Evolutionary conservation across 371 early-diverging fungal species (phyloP).

Genomic region (Rhizomucor miehei): DNA sequence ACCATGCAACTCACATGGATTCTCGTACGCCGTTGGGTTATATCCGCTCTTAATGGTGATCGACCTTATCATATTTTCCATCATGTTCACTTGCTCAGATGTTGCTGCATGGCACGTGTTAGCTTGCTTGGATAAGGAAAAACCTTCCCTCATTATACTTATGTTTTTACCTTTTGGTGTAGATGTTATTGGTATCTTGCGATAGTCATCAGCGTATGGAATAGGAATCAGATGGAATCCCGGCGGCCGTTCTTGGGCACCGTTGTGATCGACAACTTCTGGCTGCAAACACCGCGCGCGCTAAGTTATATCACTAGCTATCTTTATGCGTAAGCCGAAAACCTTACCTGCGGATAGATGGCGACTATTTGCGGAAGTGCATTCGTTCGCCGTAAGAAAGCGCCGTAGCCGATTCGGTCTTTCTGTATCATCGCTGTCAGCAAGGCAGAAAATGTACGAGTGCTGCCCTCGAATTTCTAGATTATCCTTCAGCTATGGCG

Average conservation of each 20-base stretch:
- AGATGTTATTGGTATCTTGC: constrained; percentile 40
- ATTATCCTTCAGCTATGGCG: constrained; percentile 2
- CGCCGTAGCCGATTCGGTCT: constrained; percentile 61
- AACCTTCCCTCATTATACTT: not conserved
- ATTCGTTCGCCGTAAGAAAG: constrained; percentile 50
- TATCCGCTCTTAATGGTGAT: constrained; percentile 43
- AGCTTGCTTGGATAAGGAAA: too few relatives aligned
- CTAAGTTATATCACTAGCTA: constrained; percentile 1
- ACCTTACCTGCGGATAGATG: constrained; percentile 59
- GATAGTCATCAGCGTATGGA: constrained; percentile 72
- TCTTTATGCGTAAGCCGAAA: too few relatives aligned
- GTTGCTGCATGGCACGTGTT: too few relatives aligned
- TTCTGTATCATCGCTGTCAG: constrained; percentile 47
- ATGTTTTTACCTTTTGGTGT: constrained; percentile 21
- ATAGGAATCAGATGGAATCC: constrained; percentile 60
- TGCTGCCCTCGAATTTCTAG: constrained; percentile 60
- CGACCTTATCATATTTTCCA: constrained; percentile 20
- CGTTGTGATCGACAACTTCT: constrained; percentile 32
- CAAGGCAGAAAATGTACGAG: constrained; percentile 61
- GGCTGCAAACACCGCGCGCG: constrained; percentile 5
- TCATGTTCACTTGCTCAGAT: constrained; percentile 6
- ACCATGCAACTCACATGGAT: constrained; percentile 47
- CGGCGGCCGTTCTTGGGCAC: constrained; percentile 44
- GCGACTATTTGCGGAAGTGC: constrained; percentile 58
- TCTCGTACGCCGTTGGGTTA: constrained; percentile 48